Evolutionary conservation across 2,329 filamentous ascomycete genomes (phyloP), one percentile per base, ranked within the genome.

Genomic region (Diplocarpon rosae): DNA sequence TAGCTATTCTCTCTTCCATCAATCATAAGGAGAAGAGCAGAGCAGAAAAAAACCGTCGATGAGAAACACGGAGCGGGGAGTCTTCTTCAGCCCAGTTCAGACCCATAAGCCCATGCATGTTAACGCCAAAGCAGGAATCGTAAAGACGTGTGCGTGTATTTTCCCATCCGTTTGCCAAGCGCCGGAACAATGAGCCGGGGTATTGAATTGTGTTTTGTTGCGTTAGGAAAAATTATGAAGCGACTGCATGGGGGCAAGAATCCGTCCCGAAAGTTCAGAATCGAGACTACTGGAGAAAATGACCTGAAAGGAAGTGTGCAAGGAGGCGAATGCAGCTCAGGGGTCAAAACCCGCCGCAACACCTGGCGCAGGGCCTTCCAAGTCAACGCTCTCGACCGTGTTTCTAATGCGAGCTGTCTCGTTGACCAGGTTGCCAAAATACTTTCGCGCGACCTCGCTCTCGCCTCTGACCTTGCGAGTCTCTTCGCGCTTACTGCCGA

Each of bases 381-480:
- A 45, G 49, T 63, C 60, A 8, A 63, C 59, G 5, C 47, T 52
- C 45, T 63, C 56, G 24, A 63, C 61, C 5, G 50, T 57, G 27
- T 52, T 55, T 20, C 72, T 69, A 56, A 80, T 69, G 46, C 68
- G 64, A 15, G 68, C 68, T 49, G 73, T 78, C 54, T 80, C 73
- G 48, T 83, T 75, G 42, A 92, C 79, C 14, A 98, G 73, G 58
- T 93, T 92, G 42, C 77, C 70, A 63, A 98, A 98, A 68, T 94
- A 96, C 65, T 90, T 93, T 53, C 78, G 71, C 6, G 92, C 92
- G 28, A 86, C 80, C 60, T 93, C 83, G 59, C 86, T 92, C 66
- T 96, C 90, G 29, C 70, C 71, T 63, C 81, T 81, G 49, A 86
- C 75, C 68, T 92, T 93, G 60, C 76, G 72, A 8, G 87, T 92